Base-by-base conservation (phyloP, 306 rosid species). In the Casuarina glauca region DNA sequence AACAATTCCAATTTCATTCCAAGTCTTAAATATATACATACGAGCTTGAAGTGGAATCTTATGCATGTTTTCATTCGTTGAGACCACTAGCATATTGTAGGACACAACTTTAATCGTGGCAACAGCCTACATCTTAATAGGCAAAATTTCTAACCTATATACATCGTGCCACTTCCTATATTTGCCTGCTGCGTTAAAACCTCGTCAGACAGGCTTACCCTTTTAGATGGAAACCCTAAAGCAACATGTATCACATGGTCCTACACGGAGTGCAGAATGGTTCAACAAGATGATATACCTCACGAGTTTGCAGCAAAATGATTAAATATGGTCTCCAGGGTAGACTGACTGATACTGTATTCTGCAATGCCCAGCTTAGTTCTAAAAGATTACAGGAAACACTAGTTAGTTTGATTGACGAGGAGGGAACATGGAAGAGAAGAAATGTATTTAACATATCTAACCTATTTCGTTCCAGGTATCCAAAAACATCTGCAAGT, bases 281-380 rank as follows among this genome's bases (percentile, higher is more conserved):
- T 68, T 49, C 15, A 53, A 75, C 13, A 41, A n/a, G 57, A 55
- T 6, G 42, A 60, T 46, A 63, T 50, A 67, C 73, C 76, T 93
- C 85, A 91, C 6, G 92, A 79, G 66, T 84, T 89, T 19, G 96
- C 93, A 10, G 98, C 98, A 83, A 94, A 92, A 84, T 94, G 96
- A 74, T 92, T 94, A 74, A 94, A 94, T 78, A 94, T 94, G 4
- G 98, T 92, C 80, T 94, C 96, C 3, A 92, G 86, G 66, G 97
- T 94, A 43, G 98, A 94, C 75, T 92, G 97, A 85, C 98, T 90
- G 74, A 94, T 82, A 82, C 98, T 94, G 87, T 94, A 94, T 80
- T 94, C 98, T 2, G 97, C 95, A 74, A 94, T 84, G 75, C 91
- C 97, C 58, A 92, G 88, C 74, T 67, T 74, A 52, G 70, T 75